These are phyloP conservation scores for Centella asiatica DNA, from an alignment of 129 eudicot genomes.

Conservation along the genomic window DNA sequence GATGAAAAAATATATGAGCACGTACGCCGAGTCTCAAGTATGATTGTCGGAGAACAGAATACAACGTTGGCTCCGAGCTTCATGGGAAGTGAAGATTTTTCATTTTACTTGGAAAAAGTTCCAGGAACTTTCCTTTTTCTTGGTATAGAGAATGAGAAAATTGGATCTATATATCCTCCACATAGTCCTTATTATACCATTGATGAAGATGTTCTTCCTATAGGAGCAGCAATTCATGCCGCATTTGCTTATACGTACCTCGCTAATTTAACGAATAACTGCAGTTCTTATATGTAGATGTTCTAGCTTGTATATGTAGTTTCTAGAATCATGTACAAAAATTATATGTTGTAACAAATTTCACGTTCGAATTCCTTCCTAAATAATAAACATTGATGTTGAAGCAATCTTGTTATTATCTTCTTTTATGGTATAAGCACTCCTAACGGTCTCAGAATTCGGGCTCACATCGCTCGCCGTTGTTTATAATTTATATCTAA, in stretches of 20 bases:
- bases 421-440: too few species aligned
- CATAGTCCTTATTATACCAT: constrained; percentile 53
- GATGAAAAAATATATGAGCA: constrained; percentile 44
- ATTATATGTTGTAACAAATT: neutral
- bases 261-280: constrained; percentile 5
- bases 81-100: constrained; percentile 75
- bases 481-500: too few species aligned
- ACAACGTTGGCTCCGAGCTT: constrained; percentile 16
- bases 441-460: too few species aligned
- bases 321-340: neutral
- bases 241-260: constrained; percentile 55
- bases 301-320: neutral
- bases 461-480: too few species aligned
- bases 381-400: neutral
- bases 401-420: too few species aligned
- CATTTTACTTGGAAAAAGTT: constrained; percentile 42
- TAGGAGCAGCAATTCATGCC: constrained; percentile 65
- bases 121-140: constrained; percentile 47
- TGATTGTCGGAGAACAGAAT: constrained; percentile 42
- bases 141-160: constrained; percentile 40
- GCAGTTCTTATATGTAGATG: neutral
- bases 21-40: constrained; percentile 22
- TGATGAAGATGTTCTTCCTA: constrained; percentile 55
- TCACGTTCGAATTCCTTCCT: neutral
- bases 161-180: constrained; percentile 36